These are phyloP conservation scores for Ceratobasidium sp. DNA, from an alignment of 1,284 basidiomycete species.

Conservation along the genomic window DNA sequence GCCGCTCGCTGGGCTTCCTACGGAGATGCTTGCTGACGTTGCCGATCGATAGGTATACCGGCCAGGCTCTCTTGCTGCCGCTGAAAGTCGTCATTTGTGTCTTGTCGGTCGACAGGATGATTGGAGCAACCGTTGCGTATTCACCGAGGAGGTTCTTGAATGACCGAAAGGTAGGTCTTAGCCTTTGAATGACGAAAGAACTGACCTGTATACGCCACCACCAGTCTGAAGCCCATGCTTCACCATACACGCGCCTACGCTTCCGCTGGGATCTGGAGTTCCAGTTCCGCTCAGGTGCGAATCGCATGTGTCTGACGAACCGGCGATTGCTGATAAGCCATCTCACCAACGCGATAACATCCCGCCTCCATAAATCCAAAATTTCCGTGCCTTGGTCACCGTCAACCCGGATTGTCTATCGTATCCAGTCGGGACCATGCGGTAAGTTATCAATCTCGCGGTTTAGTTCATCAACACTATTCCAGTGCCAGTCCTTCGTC, in stretches of 20 bases:
- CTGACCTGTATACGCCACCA: constrained; percentile 45
- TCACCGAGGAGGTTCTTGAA: too few relatives aligned
- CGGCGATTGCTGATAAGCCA: neutral
- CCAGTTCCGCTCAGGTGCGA: constrained; percentile 15
- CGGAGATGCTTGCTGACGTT: constrained; percentile 39
- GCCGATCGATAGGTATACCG: constrained; percentile 32
- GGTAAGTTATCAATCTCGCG: neutral
- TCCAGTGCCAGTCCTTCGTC: neutral
- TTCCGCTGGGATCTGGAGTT: neutral
- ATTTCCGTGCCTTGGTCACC: neutral
- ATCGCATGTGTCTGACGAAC: neutral
- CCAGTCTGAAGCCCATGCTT: constrained; percentile 25
- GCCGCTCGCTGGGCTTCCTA: constrained; percentile 10
- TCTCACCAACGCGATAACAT: neutral
- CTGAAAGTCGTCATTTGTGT: neutral
- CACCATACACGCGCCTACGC: neutral
- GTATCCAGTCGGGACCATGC: neutral
- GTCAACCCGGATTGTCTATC: neutral
- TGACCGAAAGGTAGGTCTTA: too few relatives aligned
- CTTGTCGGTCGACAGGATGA: constrained; percentile 7
- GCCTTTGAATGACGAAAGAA: neutral
- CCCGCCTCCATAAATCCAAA: neutral
- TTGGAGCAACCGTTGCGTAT: constrained; percentile 19
- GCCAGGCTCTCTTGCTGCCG: neutral
- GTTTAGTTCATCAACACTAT: neutral